phyloP scores from a whole-genome alignment of 371 early-diverging fungal genomes.

The Mucor mucedo region DNA sequence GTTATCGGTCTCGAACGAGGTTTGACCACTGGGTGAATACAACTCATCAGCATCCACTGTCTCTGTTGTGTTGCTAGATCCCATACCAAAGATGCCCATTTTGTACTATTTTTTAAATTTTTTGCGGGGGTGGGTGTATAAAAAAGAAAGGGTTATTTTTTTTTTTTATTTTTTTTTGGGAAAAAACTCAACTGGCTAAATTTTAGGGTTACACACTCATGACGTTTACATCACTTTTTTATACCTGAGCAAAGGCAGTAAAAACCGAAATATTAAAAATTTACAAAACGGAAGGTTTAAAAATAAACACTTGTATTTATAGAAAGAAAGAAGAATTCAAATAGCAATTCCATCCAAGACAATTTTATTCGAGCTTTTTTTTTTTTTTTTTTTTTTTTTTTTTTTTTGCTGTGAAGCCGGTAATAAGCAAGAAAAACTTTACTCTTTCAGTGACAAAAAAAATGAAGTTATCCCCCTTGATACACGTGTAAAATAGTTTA shows the following conservation, averaged over 20 bases:
- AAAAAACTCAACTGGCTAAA: background rate
- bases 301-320: too few relatives aligned
- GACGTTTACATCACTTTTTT: background rate
- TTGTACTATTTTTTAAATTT: background rate
- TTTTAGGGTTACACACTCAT: constrained; percentile 2
- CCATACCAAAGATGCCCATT: constrained; percentile 27
- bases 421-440: too few relatives aligned
- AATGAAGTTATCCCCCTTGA: background rate
- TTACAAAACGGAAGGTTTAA: too few relatives aligned
- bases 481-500: constrained; percentile 3
- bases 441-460: too few relatives aligned
- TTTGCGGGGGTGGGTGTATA: constrained; percentile 9
- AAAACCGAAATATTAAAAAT: too few relatives aligned
- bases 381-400: too few relatives aligned
- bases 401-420: too few relatives aligned
- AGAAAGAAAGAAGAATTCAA: too few relatives aligned
- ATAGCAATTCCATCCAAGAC: background rate
- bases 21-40: constrained; percentile 16
- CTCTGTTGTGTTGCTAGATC: constrained; percentile 16
- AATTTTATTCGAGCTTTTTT: too few relatives aligned
- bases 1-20: constrained; percentile 7
- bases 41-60: constrained; percentile 17
- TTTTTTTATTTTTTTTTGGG: background rate
- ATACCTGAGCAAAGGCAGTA: too few relatives aligned
- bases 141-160: background rate